Evolutionary conservation across 805 yeast species (phyloP), one percentile per base, ranked within the genome.

Genomic region (Wickerhamiella hasegawae): DNA sequence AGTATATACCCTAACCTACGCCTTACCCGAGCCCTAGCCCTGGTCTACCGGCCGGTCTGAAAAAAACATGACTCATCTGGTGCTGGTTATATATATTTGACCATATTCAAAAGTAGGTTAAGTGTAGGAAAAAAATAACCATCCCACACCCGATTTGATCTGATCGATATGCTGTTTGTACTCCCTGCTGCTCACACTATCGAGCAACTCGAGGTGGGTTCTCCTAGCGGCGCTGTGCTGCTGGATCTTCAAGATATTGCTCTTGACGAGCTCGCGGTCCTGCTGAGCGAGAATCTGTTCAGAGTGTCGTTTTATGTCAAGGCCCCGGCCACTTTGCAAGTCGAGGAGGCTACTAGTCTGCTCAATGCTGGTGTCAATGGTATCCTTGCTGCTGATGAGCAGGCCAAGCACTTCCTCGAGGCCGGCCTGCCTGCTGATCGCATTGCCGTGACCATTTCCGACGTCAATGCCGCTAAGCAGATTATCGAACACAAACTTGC

Each of bases 281-380:
- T 33, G 22, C n/a, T 33, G 9, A 17, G 26, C 18, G 22, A 25
- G 14, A 21, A 34, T 12, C 20, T 31, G 9, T 20, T 16, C 21
- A 23, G 16, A 12, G 51, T 58, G 10, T 54, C 55, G 19, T 41
- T 52, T 25, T 15, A 52, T 31, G 42, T 45, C 18, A 39, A 40
- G 19, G 40, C 50, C 16, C 32, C 36, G 3, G 38, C 39, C 5
- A 53, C 60, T 19, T 33, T 38, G 24, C 53, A 58, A 19, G 60
- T 62, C 28, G 77, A 74, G 39, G 53, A 51, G 14, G 49, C 63
- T 15, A 58, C 74, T 27, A 66, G 60, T 6, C 49, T 77, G 26
- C 62, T 80, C 38, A 78, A 80, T 48, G 61, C 60, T 34, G 90
- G 90, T 31, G 68, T 74, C 11, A 48, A 56, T 18, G 59, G 62